Conservation (phyloP, 2,329 filamentous ascomycete species). For the Fusarium nematophilum region DNA sequence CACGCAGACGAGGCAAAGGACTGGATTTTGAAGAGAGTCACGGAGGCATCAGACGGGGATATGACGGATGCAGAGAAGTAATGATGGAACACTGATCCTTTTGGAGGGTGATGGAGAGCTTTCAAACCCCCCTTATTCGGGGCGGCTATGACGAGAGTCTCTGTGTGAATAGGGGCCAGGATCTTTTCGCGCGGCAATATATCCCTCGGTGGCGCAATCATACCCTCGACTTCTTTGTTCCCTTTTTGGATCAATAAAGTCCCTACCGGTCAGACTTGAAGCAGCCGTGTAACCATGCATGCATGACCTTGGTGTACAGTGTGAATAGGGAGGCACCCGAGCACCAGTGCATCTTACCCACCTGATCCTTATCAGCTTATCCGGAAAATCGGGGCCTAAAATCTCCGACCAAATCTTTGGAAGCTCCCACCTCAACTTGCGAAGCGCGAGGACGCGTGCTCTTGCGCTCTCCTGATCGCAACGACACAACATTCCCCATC, state of each 20-base stretch:
- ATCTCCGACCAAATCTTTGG: constrained; percentile 38
- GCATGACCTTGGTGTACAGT: too few species aligned
- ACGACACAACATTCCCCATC: constrained; percentile 10
- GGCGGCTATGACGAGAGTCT: neutral
- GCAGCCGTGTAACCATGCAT: too few species aligned
- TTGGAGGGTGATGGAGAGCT: neutral
- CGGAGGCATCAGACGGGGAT: constrained; percentile 52
- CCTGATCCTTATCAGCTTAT: constrained; percentile 36
- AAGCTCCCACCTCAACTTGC: constrained; percentile 25
- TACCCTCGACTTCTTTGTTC: too few species aligned
- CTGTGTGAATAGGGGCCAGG: neutral
- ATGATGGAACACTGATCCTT: constrained; percentile 15
- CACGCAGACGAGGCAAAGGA: constrained; percentile 63
- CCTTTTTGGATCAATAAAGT: too few species aligned
- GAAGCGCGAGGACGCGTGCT: constrained; percentile 37
- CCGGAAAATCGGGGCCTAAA: constrained; percentile 33
- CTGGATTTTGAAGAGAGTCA: constrained; percentile 61
- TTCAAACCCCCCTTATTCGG: neutral
- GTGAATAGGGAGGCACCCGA: too few species aligned
- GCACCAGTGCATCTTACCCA: neutral
- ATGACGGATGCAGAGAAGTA: constrained; percentile 62
- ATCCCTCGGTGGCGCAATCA: too few species aligned
- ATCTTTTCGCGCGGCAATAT: neutral
- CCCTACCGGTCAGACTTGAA: too few species aligned
- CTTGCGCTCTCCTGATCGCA: constrained; percentile 29